Percentiles rank a stretch among this genome's conserved stretches.
Conservation (phyloP, 257 asterid species). For the Capsicum chinense region DNA sequence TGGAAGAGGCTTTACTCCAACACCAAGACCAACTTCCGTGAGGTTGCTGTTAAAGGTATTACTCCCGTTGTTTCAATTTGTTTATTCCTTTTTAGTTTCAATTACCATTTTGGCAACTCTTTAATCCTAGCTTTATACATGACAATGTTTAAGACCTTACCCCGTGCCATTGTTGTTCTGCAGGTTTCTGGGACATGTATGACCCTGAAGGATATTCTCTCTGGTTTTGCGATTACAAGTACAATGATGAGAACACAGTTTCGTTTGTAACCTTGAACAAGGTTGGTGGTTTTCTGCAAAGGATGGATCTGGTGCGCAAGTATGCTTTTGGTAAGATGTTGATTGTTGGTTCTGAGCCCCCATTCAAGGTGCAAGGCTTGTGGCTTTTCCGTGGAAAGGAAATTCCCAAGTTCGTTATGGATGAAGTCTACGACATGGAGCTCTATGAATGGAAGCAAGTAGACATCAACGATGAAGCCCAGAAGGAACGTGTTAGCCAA, state of each 20-base stretch:
- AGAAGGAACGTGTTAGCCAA: conserved; percentile 87
- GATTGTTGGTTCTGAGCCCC: conserved; percentile 74
- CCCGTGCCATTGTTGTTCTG: background rate
- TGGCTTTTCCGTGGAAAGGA: conserved; percentile 93
- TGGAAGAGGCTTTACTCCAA: conserved; percentile 99
- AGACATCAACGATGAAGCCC: conserved; percentile 79
- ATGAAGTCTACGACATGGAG: conserved; percentile 92
- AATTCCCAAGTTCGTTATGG: conserved; percentile 75
- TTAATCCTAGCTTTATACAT: too few species aligned
- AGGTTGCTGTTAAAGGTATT: conserved; percentile 87
- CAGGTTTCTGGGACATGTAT: conserved; percentile 98
- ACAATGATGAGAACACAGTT: conserved; percentile 86
- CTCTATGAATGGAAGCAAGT: conserved; percentile 86
- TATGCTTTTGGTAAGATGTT: conserved; percentile 96
- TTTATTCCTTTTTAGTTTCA: background rate
- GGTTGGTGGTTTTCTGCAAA: conserved; percentile 88
- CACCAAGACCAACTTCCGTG: conserved; percentile 93
- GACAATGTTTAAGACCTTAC: background rate
- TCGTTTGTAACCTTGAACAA: conserved; percentile 92
- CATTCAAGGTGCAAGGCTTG: conserved; percentile 89
- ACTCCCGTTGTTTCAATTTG: background rate
- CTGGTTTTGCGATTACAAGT: conserved; percentile 96
- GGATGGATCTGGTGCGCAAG: conserved; percentile 94
- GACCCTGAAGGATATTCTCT: conserved; percentile 97
- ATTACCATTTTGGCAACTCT: too few species aligned